Evolutionary conservation across 805 yeast genomes (phyloP), one percentile per base, ranked within the genome.

Genomic region (Clavispora vitiphila): DNA sequence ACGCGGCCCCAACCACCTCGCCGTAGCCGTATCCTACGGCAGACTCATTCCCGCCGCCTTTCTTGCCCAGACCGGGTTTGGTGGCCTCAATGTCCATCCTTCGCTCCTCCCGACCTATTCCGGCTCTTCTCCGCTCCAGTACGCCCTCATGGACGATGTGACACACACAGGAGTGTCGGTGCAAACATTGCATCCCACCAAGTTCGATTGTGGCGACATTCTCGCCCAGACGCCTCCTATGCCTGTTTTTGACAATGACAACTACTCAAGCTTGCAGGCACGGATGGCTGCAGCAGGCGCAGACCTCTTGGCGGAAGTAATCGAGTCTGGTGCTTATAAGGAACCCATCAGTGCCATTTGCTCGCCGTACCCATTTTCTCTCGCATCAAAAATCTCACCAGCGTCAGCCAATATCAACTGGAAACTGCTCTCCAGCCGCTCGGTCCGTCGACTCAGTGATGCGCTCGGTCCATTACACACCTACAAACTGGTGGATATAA

Each of bases 21-120:
- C 89, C 1, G 71, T 93, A n/a, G 97, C 98, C 0, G 97, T 89
- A 1, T 88, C 97, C 0, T 93, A 80, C 59, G 99, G 98, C 0
- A 71, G 72, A 38, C 66, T 91, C 35, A 88, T 93, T 4, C 97
- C 98, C 0, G 64, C 62, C 0, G 43, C 58, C 2, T 78, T 88
- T 48, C 60, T 93, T 1, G 38, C 55, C 0, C 38, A 58, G 0
- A 63, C 81, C 16, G 58, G 60, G 10, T 78, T 60, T 54, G 88
- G 90, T 4, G 95, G 97, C 0, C 57, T 93, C 21, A 93, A 93
- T 56, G 88, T 93, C 1, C 99, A 93, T 58, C 99, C 99, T 0
- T 88, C 96, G 0, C 58, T 89, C 6, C 70, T 93, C 8, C 99
- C 99, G 0, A 66, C 64, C 35, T 78, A 86, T 51, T 76, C 88